Evolutionary conservation across 2,329 filamentous ascomycete genomes (phyloP).

Genomic region (Fusarium armeniacum): DNA sequence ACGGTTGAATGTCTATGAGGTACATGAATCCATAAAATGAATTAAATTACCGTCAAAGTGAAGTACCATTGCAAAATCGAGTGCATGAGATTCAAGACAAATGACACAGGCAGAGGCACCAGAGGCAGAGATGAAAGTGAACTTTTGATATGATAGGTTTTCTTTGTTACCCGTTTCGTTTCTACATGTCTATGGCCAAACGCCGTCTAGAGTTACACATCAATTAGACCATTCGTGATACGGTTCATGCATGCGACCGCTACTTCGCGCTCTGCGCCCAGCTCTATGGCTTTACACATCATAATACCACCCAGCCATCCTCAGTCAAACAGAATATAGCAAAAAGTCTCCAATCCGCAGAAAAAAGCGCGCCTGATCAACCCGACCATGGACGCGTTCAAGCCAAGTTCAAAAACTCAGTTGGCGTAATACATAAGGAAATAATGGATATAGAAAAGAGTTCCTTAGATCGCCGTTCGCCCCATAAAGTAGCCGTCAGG

Average conservation of each 20-base stretch:
- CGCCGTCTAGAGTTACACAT: constrained; percentile 61
- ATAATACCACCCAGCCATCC: constrained; percentile 46
- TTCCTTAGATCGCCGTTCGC: constrained; percentile 54
- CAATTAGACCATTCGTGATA: constrained; percentile 58
- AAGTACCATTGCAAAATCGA: constrained; percentile 1
- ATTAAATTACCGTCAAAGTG: constrained; percentile 36
- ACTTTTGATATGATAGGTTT: constrained; percentile 34
- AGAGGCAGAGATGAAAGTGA: constrained; percentile 15
- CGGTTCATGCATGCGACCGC: constrained; percentile 52
- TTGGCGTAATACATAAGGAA: constrained; percentile 41
- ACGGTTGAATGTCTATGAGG: constrained; percentile 42
- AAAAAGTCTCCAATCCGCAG: constrained; percentile 54
- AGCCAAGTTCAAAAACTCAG: constrained; percentile 42
- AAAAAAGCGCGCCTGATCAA: constrained; percentile 43
- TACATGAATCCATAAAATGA: constrained; percentile 39
- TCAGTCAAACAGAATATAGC: constrained; percentile 51
- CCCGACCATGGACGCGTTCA: constrained; percentile 48
- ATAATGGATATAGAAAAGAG: constrained; percentile 45
- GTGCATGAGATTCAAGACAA: neutral
- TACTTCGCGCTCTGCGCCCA: constrained; percentile 56
- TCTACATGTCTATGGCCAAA: constrained; percentile 59
- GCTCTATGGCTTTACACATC: constrained; percentile 57
- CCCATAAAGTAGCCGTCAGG: constrained; percentile 49
- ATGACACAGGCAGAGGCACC: neutral
- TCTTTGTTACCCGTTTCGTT: constrained; percentile 54